These are phyloP conservation scores for Capsicum chinense DNA, from an alignment of 257 asterid genomes.

Conservation along the genomic window DNA sequence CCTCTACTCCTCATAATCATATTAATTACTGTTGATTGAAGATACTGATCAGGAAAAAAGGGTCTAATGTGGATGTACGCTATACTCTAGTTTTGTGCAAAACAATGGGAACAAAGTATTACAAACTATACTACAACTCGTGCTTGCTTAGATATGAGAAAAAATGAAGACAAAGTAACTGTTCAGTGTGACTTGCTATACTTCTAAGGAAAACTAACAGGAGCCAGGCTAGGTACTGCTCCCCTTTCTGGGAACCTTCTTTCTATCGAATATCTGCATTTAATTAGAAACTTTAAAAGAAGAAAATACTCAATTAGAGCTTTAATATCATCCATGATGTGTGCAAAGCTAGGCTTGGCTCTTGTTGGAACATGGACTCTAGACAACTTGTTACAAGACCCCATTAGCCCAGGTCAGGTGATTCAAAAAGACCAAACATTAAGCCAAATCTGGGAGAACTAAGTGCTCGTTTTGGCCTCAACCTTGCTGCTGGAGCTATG, in stretches of 20 bases:
- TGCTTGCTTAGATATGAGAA: slow-evolving; percentile 5
- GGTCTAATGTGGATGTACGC: slow-evolving; percentile 11
- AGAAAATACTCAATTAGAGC: neutral
- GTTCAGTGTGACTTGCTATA: neutral
- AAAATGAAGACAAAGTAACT: neutral
- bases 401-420: neutral
- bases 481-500: neutral
- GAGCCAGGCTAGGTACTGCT: neutral
- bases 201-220: neutral
- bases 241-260: neutral
- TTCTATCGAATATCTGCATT: neutral
- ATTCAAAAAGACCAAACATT: neutral
- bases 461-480: neutral
- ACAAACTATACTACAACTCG: neutral
- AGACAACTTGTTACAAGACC: neutral
- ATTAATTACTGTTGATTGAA: neutral
- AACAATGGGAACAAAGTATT: neutral
- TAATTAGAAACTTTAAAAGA: neutral
- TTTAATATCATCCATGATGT: neutral
- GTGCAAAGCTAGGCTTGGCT: neutral
- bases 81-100: neutral
- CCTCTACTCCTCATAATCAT: neutral
- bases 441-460: neutral
- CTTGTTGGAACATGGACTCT: neutral
- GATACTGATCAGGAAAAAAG: slow-evolving; percentile 3